Conservation (phyloP, 768 basidiomycete genomes). For the Pholiota conissans region DNA sequence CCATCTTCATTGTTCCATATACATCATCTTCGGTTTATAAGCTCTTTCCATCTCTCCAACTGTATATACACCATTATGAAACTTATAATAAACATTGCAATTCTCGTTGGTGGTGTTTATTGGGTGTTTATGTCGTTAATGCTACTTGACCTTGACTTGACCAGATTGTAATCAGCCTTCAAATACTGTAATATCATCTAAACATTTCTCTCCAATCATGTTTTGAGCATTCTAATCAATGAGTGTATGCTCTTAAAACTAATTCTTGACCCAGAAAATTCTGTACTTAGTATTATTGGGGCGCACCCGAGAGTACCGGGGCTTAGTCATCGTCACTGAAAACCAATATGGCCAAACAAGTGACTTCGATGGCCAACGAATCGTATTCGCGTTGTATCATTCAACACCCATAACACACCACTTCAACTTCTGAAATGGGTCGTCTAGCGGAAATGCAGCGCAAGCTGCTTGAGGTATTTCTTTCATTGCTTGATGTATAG, state of each 20-base stretch:
- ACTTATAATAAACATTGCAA: neutral
- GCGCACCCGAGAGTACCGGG: no score
- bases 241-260: no score
- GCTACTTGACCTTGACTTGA: no score
- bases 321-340: neutral
- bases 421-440: conserved; percentile 64
- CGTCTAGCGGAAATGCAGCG: conserved; percentile 96
- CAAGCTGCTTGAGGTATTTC: conserved; percentile 66
- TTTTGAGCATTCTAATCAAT: no score
- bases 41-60: neutral
- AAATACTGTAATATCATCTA: no score
- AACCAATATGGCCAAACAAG: neutral
- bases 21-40: neutral
- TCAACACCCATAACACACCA: conserved; percentile 5
- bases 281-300: no score
- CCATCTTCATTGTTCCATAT: conserved; percentile 6
- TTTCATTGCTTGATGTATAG: neutral
- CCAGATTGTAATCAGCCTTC: no score
- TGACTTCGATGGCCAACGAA: neutral
- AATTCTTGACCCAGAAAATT: no score
- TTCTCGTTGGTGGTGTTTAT: no score
- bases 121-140: no score
- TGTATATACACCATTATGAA: neutral
- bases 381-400: neutral
- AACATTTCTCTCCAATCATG: no score